Evolutionary conservation across 2,329 filamentous ascomycete species (phyloP).

Genomic region (Akanthomyces dipterigenus): DNA sequence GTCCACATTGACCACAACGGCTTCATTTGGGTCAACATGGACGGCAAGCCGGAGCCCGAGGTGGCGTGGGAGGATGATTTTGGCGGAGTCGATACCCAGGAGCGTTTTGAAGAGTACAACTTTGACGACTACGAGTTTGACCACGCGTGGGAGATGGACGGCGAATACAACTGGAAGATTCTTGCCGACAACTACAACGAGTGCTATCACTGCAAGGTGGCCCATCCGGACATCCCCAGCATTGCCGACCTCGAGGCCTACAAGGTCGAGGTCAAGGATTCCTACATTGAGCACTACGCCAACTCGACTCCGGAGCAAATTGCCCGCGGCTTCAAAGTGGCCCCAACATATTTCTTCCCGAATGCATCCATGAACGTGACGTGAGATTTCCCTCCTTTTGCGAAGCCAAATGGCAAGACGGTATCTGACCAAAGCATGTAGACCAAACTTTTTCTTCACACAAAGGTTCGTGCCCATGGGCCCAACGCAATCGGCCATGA

Average conservation of each 20-base stretch:
- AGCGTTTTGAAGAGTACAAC: slow-evolving; percentile 38
- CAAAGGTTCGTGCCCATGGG: slow-evolving; percentile 53
- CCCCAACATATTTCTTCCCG: slow-evolving; percentile 43
- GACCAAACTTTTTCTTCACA: slow-evolving; percentile 58
- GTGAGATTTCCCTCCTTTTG: slow-evolving; percentile 26
- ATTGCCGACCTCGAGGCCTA: slow-evolving; percentile 53
- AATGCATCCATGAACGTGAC: slow-evolving; percentile 44
- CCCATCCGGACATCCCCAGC: slow-evolving; percentile 50
- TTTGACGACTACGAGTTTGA: slow-evolving; percentile 50
- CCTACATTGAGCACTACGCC: slow-evolving; percentile 45
- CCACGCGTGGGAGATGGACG: slow-evolving; percentile 50
- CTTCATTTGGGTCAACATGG: slow-evolving; percentile 53
- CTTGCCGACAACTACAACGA: slow-evolving; percentile 60
- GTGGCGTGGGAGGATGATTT: slow-evolving; percentile 48
- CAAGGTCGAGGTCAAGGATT: slow-evolving; percentile 40
- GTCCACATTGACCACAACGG: slow-evolving; percentile 40
- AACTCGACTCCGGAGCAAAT: slow-evolving; percentile 41
- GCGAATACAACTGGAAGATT: slow-evolving; percentile 54
- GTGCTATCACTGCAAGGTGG: slow-evolving; percentile 56
- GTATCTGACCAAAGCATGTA: slow-evolving; percentile 18
- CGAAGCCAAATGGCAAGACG: neutral
- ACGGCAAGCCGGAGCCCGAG: slow-evolving; percentile 37
- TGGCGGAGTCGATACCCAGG: slow-evolving; percentile 37
- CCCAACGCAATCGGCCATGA: slow-evolving; percentile 46
- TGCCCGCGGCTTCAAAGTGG: slow-evolving; percentile 37